These are phyloP conservation scores for Podila horticola DNA, from an alignment of 192 early-diverging fungal species.

Conservation along the genomic window DNA sequence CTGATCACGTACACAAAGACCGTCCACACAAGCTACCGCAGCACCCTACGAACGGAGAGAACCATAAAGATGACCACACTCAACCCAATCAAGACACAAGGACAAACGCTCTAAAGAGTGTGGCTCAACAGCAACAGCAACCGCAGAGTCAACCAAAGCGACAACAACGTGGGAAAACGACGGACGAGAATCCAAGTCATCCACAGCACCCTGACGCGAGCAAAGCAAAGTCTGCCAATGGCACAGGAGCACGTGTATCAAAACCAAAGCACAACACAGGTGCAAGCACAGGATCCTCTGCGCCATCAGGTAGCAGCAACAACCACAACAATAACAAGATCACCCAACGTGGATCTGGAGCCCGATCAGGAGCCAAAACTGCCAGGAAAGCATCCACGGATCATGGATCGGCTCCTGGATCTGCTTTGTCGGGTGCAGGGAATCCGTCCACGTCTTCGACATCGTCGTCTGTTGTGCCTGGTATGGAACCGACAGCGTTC, in stretches of 20 bases:
- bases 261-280: no score
- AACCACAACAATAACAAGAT: background rate
- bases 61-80: no score
- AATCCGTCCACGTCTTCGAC: slow-evolving; percentile 5
- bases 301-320: background rate
- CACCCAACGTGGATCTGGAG: background rate
- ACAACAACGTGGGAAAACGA: background rate
- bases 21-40: no score
- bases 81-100: no score
- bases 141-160: background rate
- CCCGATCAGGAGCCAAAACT: background rate
- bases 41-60: no score
- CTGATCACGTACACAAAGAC: no score
- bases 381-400: background rate
- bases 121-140: background rate
- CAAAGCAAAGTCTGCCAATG: no score
- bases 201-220: no score
- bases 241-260: no score
- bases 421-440: background rate
- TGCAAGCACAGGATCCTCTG: background rate
- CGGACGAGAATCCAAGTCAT: no score
- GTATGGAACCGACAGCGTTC: slow-evolving; percentile 46
- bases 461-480: slow-evolving; percentile 30
- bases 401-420: background rate
- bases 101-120: background rate